phyloP scores from a whole-genome alignment of 2,329 filamentous ascomycete genomes.

The Calonectria pteridis region DNA sequence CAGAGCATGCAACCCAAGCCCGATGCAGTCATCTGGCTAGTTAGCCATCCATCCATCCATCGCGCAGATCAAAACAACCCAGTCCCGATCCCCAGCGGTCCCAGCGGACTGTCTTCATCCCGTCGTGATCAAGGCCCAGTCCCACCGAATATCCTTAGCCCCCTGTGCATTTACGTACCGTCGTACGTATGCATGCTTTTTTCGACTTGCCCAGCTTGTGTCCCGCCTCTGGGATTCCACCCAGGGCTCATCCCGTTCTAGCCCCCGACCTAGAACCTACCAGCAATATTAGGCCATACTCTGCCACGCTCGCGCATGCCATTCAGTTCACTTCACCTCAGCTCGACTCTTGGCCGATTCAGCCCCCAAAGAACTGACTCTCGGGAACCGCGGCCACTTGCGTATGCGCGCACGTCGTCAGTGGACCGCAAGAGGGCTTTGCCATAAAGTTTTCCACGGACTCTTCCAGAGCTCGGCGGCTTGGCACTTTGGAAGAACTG shows the following conservation, averaged over 20 bases:
- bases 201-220: slow-evolving; percentile 5
- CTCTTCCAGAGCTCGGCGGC: slow-evolving; percentile 8
- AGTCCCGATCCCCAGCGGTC: background rate
- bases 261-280: background rate
- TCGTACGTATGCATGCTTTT: slow-evolving; percentile 10
- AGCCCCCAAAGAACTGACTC: background rate
- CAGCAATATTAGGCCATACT: background rate
- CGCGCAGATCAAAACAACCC: background rate
- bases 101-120: background rate
- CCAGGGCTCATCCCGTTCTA: background rate
- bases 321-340: background rate
- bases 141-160: slow-evolving; percentile 1
- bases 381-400: slow-evolving; percentile 1
- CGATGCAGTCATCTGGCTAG: background rate
- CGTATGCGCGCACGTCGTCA: background rate
- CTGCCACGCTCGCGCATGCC: slow-evolving; percentile 11
- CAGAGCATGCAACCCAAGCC: background rate
- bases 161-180: slow-evolving; percentile 10
- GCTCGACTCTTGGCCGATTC: background rate
- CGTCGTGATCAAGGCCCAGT: background rate
- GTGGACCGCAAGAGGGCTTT: background rate
- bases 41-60: background rate
- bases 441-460: background rate
- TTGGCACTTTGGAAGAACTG: background rate
- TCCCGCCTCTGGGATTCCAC: background rate